These are phyloP conservation scores for Boletus vinaceobasis DNA, from an alignment of 768 basidiomycete genomes.

Conservation along the genomic window DNA sequence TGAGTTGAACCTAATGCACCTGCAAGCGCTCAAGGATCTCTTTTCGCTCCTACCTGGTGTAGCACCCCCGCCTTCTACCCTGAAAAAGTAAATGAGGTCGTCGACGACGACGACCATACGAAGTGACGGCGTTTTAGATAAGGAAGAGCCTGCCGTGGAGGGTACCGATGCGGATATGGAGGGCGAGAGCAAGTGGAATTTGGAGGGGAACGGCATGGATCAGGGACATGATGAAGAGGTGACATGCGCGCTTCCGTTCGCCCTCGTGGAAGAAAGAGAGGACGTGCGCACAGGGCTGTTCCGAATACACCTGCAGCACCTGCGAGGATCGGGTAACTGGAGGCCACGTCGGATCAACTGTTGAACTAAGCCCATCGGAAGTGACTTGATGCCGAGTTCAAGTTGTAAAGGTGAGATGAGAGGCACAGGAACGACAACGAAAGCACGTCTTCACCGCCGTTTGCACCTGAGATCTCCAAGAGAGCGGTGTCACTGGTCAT, in stretches of 20 bases:
- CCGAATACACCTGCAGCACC: slow-evolving; percentile 30
- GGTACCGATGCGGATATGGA: slow-evolving; percentile 27
- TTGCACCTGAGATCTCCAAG: too few relatives aligned
- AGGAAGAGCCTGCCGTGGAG: slow-evolving; percentile 31
- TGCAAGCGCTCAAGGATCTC: too few relatives aligned
- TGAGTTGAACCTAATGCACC: too few relatives aligned
- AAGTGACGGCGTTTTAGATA: slow-evolving; percentile 29
- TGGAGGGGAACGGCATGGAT: slow-evolving; percentile 29
- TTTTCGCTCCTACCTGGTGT: too few relatives aligned
- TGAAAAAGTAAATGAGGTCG: slow-evolving; percentile 20
- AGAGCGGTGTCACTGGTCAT: too few relatives aligned
- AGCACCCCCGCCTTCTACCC: slow-evolving; percentile 13
- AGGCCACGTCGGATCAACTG: too few relatives aligned
- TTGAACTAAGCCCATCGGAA: too few relatives aligned
- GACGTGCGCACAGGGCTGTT: slow-evolving; percentile 34
- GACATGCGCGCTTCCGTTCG: slow-evolving; percentile 32
- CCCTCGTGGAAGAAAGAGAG: slow-evolving; percentile 37
- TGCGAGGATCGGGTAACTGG: slow-evolving; percentile 12
- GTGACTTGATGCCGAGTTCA: too few relatives aligned
- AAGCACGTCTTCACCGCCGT: too few relatives aligned
- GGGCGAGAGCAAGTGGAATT: slow-evolving; percentile 26
- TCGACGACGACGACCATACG: slow-evolving; percentile 25
- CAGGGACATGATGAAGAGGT: slow-evolving; percentile 32
- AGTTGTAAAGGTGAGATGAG: too few relatives aligned
- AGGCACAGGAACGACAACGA: too few relatives aligned